These are phyloP conservation scores for Infundibulicybe gibba DNA, from an alignment of 768 basidiomycete genomes.

Conservation along the genomic window DNA sequence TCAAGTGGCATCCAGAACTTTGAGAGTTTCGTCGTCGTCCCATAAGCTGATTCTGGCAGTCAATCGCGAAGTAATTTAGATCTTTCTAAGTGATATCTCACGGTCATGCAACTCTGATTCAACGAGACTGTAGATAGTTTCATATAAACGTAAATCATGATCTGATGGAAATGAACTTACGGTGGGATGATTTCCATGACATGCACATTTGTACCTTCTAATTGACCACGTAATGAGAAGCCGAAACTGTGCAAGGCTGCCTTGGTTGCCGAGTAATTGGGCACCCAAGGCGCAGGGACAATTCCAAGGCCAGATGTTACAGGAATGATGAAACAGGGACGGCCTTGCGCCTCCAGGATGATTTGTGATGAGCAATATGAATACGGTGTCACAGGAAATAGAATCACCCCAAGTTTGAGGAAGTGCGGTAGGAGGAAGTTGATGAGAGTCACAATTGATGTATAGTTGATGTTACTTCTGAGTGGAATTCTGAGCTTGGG, in stretches of 20 bases:
- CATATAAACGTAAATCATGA: background rate
- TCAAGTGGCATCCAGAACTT: conserved; percentile 54
- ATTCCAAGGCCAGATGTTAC: conserved; percentile 53
- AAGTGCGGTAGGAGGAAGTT: conserved; percentile 52
- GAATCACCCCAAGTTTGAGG: conserved; percentile 44
- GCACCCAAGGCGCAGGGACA: conserved; percentile 34
- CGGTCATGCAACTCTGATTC: conserved; percentile 63
- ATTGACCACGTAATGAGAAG: conserved; percentile 41
- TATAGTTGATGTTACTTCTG: conserved; percentile 56
- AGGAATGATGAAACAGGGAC: conserved; percentile 43
- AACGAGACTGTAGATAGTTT: conserved; percentile 38
- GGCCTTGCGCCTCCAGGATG: conserved; percentile 43
- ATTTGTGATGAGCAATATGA: background rate
- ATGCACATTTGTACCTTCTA: conserved; percentile 45
- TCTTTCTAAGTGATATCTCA: conserved; percentile 19
- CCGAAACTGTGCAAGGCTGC: conserved; percentile 53
- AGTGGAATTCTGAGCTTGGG: conserved; percentile 28
- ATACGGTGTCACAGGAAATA: too few relatives aligned
- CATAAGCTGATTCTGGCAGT: conserved; percentile 37
- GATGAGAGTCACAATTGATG: conserved; percentile 43
- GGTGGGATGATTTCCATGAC: conserved; percentile 59
- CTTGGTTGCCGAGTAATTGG: conserved; percentile 56
- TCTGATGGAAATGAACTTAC: conserved; percentile 25
- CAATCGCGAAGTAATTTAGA: background rate
- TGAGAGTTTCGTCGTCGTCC: conserved; percentile 41